Base-by-base conservation (phyloP, 176 grass and related monocot genomes). In the Neostapfia colusana region DNA sequence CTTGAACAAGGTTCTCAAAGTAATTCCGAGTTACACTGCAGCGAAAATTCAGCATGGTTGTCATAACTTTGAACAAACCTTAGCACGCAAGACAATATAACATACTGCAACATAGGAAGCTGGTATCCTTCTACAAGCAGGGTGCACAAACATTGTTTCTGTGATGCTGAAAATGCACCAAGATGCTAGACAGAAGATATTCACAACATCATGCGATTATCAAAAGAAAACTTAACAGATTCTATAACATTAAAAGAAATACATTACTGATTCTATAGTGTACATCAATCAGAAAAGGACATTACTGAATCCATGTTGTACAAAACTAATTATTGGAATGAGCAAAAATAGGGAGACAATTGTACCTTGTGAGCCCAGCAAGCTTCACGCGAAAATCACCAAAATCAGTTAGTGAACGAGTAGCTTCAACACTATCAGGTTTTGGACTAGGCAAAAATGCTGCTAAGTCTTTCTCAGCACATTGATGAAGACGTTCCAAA, bases 1-100 rank as follows among this genome's bases (percentile, higher is more conserved):
- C 95, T 85, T 76, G 79, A 37, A 97, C 95, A 82, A 97, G 91
- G 72, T 97, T 93, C 85, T 97, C 91, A 81, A 97, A 97, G 65
- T 93, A 97, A 73, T 85, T 92, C 58, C 83, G 75, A 20, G 95
- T 97, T 36, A 97, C 87, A 24, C 95, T 97, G 84, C 78, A 37
- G 24, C 15, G n/a, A 45, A 90, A 46, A n/a, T 27, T 63, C 59
- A 75, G 46, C 26, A 70, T 38, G 69, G 45, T 73, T 45, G 57
- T 35, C 49, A 50, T 1, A 57, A 41, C 42, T 0, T 7, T 36
- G 41, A 75, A 44, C 34, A 74, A 49, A 69, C 8, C 16, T 26
- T 6, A 54, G 31, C 20, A 13, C 41, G 62, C 34, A 63, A 20
- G 18, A 70, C 21, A 74, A 39, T 17, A 63, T 21, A 74, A 17